Evolutionary conservation across 371 early-diverging fungal species (phyloP), one percentile per base, ranked within the genome.

Genomic region (Phascolomyces articulosus): DNA sequence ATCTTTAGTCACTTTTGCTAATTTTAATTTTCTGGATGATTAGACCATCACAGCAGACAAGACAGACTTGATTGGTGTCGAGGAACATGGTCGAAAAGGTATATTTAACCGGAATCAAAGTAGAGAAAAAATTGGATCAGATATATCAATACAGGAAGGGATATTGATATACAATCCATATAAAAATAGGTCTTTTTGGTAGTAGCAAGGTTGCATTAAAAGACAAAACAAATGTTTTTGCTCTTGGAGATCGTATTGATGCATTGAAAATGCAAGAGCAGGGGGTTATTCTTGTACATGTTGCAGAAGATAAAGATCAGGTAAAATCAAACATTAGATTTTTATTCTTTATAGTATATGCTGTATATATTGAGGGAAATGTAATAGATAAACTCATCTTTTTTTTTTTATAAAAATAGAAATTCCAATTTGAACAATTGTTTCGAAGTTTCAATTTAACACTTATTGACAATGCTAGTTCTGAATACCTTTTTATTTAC

Each of bases 401-500:
- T 34, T 34, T 9, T 34, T 34, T 34, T 34, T 34, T 11, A 9
- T 34, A 47, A 59, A 4, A 0, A 44, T 79, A 88, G 84, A 87
- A 84, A 79, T 87, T 85, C 64, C 85, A 91, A 56, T 89, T 90
- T 44, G 95, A 94, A 63, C 82, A 77, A 47, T 65, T 97, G 0
- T 95, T 96, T 67, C 87, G 93, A 69, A 93, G 94, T 69, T 87
- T 92, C 77, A 90, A 92, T 58, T 80, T 94, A 38, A 87, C 95
- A 4, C 72, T 97, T 56, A 89, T 93, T 55, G 98, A 97, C 78
- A 96, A 96, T 69, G 94, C 96, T 18, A 89, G 91, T 44, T 90
- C 95, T 8, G 98, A 97, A 77, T 96, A 94, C 73, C 79, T 92
- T 38, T 97, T 97, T 66, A 85, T 91, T 28, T 78, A 85, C 31